These are phyloP conservation scores for Panaeolus papilionaceus DNA, from an alignment of 768 basidiomycete species.

Conservation along the genomic window DNA sequence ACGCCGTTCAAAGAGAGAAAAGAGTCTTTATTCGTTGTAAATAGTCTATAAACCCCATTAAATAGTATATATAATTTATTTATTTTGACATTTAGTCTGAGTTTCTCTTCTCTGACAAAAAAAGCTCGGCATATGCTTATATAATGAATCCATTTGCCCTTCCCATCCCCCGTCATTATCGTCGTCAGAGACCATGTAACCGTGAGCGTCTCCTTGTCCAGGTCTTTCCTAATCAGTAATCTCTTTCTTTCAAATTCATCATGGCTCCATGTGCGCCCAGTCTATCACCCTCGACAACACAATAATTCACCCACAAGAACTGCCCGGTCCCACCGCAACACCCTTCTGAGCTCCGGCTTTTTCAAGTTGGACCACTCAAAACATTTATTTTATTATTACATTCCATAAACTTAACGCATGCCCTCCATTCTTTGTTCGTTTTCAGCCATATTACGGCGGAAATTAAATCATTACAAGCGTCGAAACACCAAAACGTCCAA, in stretches of 20 bases:
- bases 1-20: background rate
- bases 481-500: constrained; percentile 10
- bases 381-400: background rate
- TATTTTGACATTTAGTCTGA: too few relatives aligned
- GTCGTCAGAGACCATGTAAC: background rate
- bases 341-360: background rate
- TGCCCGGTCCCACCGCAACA: background rate
- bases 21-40: too few relatives aligned
- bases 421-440: constrained; percentile 7
- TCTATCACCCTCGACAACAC: background rate
- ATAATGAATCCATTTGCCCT: background rate
- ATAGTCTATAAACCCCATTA: too few relatives aligned
- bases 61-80: too few relatives aligned
- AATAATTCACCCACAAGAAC: constrained; percentile 1
- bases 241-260: background rate
- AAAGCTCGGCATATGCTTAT: constrained; percentile 2
- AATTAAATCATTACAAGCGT: constrained; percentile 9
- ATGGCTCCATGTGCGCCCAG: background rate
- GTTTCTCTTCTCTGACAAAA: background rate
- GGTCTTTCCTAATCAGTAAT: background rate
- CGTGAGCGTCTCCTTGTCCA: background rate
- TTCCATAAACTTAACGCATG: background rate
- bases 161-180: constrained; percentile 8
- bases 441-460: constrained; percentile 11
- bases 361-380: background rate